phyloP scores from a whole-genome alignment of 345 rosid genomes.

The Cardiospermum halicacabum region DNA sequence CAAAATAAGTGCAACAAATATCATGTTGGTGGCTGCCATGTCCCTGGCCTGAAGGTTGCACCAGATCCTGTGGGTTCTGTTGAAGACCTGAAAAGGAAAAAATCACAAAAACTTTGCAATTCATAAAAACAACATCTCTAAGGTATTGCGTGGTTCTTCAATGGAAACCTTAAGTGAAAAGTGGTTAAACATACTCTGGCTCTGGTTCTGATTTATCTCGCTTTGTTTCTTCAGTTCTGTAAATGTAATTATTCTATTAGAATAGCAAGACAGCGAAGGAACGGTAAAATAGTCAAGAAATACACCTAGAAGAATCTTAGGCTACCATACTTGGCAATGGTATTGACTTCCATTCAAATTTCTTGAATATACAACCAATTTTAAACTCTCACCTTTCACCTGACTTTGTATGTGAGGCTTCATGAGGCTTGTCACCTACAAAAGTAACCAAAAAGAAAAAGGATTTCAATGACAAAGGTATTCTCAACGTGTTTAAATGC shows the following conservation, averaged over 20 bases:
- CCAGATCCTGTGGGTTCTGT: conserved; percentile 90
- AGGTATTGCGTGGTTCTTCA: background rate
- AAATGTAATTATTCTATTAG: conserved; percentile 6
- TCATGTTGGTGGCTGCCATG: conserved; percentile 95
- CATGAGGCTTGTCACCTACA: conserved; percentile 43
- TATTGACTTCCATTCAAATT: background rate
- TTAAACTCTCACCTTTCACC: conserved; percentile 38
- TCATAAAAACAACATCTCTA: background rate
- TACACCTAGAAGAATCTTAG: background rate
- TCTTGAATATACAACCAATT: background rate
- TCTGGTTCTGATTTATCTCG: conserved; percentile 25
- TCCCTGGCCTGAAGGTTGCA: conserved; percentile 74
- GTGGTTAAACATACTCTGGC: conserved; percentile 36
- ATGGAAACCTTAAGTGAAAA: background rate
- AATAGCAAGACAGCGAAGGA: background rate
- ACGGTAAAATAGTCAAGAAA: too few species aligned
- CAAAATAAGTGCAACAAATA: background rate
- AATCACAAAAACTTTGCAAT: background rate
- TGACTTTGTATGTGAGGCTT: conserved; percentile 32
- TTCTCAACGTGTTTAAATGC: background rate
- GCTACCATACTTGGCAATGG: background rate
- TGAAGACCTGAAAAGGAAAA: conserved; percentile 58
- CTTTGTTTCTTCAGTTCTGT: conserved; percentile 31
- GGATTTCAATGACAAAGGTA: conserved; percentile 10
- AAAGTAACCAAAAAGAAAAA: conserved; percentile 12